phyloP scores from a whole-genome alignment of 2,329 filamentous ascomycete species.

The Aspergillus uvarum region DNA sequence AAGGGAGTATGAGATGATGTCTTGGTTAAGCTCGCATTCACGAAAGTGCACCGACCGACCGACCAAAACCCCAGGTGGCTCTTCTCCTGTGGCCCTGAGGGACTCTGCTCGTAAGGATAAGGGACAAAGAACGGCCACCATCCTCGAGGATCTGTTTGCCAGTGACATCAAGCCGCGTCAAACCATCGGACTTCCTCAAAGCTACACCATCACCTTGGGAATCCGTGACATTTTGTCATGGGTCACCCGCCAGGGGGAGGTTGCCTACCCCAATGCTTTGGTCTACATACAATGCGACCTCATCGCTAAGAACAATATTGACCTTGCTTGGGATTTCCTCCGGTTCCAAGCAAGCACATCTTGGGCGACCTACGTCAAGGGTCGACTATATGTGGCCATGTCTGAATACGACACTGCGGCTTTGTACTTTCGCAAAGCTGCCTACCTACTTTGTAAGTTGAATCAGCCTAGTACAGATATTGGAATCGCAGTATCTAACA shows the following conservation, averaged over 20 bases:
- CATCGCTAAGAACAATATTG: slow-evolving; percentile 65
- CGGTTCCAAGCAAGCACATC: slow-evolving; percentile 59
- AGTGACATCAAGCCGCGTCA: slow-evolving; percentile 45
- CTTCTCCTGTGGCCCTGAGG: slow-evolving; percentile 27
- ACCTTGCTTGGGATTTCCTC: slow-evolving; percentile 66
- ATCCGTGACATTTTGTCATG: slow-evolving; percentile 47
- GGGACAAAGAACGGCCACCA: slow-evolving; percentile 32
- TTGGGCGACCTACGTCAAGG: slow-evolving; percentile 76
- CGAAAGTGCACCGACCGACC: slow-evolving; percentile 34
- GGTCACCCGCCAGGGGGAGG: slow-evolving; percentile 54
- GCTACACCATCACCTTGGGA: slow-evolving; percentile 44
- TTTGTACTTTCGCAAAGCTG: slow-evolving; percentile 75
- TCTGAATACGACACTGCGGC: slow-evolving; percentile 73
- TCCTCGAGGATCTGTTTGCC: slow-evolving; percentile 48
- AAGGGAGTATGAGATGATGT: slow-evolving; percentile 67
- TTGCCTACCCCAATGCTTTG: slow-evolving; percentile 58
- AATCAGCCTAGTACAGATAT: background rate
- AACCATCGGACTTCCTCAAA: slow-evolving; percentile 40
- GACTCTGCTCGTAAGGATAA: slow-evolving; percentile 23
- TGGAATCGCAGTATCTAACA: slow-evolving; percentile 19
- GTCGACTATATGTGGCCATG: slow-evolving; percentile 70
- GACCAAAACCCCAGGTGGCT: slow-evolving; percentile 23
- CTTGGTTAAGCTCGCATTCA: slow-evolving; percentile 58
- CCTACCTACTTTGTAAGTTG: slow-evolving; percentile 74
- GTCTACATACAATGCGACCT: slow-evolving; percentile 69